phyloP scores from a whole-genome alignment of 805 yeast genomes.

The Vanderwaltozyma verrucispora region DNA sequence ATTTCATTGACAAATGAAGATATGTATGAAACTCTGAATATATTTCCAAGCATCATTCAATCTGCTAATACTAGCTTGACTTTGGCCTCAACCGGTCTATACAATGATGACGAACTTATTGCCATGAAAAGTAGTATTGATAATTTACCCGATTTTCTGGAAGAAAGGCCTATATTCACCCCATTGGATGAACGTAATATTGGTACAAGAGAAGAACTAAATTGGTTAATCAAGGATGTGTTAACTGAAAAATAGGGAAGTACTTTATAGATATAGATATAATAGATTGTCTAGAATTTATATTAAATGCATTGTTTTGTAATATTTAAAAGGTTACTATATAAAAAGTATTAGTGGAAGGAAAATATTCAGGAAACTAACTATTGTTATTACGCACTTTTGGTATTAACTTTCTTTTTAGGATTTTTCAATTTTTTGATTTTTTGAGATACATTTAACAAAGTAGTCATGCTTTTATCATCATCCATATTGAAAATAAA shows the following conservation, averaged over 20 bases:
- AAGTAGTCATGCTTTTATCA: slow-evolving; percentile 8
- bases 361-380: too few species aligned
- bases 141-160: slow-evolving; percentile 24
- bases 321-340: too few species aligned
- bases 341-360: too few species aligned
- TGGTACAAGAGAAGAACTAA: slow-evolving; percentile 58
- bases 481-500: slow-evolving; percentile 25
- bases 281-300: not conserved
- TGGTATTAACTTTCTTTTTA: slow-evolving; percentile 7
- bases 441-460: slow-evolving; percentile 13
- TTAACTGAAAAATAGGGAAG: slow-evolving; percentile 30
- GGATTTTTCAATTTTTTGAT: slow-evolving; percentile 10
- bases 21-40: slow-evolving; percentile 49
- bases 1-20: slow-evolving; percentile 52
- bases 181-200: slow-evolving; percentile 32
- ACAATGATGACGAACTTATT: slow-evolving; percentile 44
- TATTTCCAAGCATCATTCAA: slow-evolving; percentile 59
- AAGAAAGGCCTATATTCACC: slow-evolving; percentile 25
- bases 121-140: slow-evolving; percentile 25
- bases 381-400: too few species aligned
- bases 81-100: slow-evolving; percentile 38
- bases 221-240: slow-evolving; percentile 62
- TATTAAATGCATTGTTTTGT: slow-evolving; percentile 1
- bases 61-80: slow-evolving; percentile 48
- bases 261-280: not conserved